A percentile compares a stretch with the other conserved stretches of the same genome.
These are phyloP conservation scores for Lyophyllum semitale DNA, from an alignment of 768 basidiomycete genomes.

Conservation along the genomic window DNA sequence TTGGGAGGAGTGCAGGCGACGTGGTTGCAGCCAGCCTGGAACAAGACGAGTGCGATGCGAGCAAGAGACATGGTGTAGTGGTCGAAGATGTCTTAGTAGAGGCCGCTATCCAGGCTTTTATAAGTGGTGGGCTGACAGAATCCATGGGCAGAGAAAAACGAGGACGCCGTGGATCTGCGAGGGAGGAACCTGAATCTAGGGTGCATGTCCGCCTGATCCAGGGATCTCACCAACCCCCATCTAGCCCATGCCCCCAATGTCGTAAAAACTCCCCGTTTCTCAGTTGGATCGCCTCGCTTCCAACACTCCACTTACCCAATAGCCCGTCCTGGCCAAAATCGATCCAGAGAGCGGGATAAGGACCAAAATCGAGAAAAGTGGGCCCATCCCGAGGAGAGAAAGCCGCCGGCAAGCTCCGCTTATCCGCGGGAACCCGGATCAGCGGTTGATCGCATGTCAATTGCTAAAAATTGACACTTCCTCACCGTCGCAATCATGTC, in stretches of 20 bases:
- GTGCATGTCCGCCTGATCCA: conserved; percentile 1
- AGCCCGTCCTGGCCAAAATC: not conserved
- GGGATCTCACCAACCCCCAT: not conserved
- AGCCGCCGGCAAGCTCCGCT: not conserved
- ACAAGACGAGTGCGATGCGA: conserved; percentile 39
- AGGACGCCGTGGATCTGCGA: conserved; percentile 18
- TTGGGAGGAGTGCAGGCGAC: conserved; percentile 50
- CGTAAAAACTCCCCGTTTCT: not conserved
- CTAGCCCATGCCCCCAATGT: not conserved
- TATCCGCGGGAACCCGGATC: not conserved
- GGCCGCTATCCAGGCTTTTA: conserved; percentile 10
- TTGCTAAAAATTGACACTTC: not conserved
- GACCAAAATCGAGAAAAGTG: too few relatives aligned
- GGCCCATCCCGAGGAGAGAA: not conserved
- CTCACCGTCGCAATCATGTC: not conserved
- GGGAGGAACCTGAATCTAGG: conserved; percentile 5
- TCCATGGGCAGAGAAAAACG: conserved; percentile 4
- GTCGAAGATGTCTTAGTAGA: not conserved
- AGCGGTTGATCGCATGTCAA: not conserved
- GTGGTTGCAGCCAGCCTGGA: conserved; percentile 46
- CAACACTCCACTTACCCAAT: too few relatives aligned
- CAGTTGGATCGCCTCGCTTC: not conserved
- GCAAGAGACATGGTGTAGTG: conserved; percentile 35
- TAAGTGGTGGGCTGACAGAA: not conserved
- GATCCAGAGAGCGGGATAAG: not conserved